Evolutionary conservation across 2,329 filamentous ascomycete genomes (phyloP).

Genomic region (Lachnellula suecica): DNA sequence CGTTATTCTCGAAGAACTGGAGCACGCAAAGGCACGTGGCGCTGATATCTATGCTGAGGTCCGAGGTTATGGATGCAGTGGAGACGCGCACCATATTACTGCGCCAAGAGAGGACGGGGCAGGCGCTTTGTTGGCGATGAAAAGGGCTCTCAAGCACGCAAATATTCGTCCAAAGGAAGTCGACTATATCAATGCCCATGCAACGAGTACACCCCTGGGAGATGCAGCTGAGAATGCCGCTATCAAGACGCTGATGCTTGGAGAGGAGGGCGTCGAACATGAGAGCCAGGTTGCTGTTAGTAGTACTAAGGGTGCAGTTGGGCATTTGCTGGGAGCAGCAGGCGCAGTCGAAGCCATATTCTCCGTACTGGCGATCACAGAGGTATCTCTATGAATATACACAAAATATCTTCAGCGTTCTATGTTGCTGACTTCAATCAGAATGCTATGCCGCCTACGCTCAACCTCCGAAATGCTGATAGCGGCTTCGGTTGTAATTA

Average conservation of each 20-base stretch:
- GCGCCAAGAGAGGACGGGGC: constrained; percentile 80
- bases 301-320: constrained; percentile 90
- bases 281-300: constrained; percentile 75
- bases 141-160: constrained; percentile 73
- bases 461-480: constrained; percentile 72
- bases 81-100: constrained; percentile 92
- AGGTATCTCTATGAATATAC: constrained; percentile 56
- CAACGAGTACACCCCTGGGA: constrained; percentile 82
- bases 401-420: not conserved
- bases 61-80: constrained; percentile 84
- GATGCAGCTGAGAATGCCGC: constrained; percentile 86
- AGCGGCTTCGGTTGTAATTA: constrained; percentile 81
- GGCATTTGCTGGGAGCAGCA: constrained; percentile 87
- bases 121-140: constrained; percentile 85
- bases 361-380: constrained; percentile 71
- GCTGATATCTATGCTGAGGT: constrained; percentile 88
- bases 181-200: constrained; percentile 94
- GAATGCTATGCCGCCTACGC: constrained; percentile 79
- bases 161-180: constrained; percentile 66
- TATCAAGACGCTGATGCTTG: constrained; percentile 75
- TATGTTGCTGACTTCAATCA: constrained; percentile 37
- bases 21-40: constrained; percentile 78
- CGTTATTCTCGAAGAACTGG: constrained; percentile 82
- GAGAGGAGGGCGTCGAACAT: constrained; percentile 62
- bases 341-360: constrained; percentile 90